Evolutionary conservation across 306 rosid genomes (phyloP), one percentile per base, ranked within the genome.

Genomic region (Leucaena leucocephala): DNA sequence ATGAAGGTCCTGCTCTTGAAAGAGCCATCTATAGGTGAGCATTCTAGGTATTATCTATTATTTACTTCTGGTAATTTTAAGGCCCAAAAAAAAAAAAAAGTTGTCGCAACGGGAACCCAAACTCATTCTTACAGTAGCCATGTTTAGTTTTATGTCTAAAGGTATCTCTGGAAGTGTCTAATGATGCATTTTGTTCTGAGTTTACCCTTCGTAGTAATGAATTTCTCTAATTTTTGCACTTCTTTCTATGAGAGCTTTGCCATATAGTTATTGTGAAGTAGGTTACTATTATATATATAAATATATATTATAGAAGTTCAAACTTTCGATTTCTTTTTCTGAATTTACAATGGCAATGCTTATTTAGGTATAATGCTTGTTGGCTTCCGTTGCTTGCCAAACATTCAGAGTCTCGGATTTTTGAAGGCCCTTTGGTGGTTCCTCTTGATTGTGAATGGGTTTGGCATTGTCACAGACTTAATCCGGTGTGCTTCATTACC

Each of bases 401-500:
- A 59, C 91, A 93, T 80, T 85, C 90, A 0, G 86, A 86, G 65
- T 87, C 83, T 72, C 87, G 43, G 46, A 62, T 84, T 75, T 78
- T 84, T 74, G 89, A 87, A 57, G 93, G 89, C 68, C 94, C 97
- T 77, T 83, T 95, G 90, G 94, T 90, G 76, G 94, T 84, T 72
- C 98, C 98, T 72, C 95, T 95, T 76, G 98, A 95, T 85, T 92
- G 98, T 87, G 98, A 95, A 93, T 95, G 98, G 98, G 82, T 95
- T 80, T 95, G 98, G 98, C 98, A 95, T 58, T 92, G 98, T 84
- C 98, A 95, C 91, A 90, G 98, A 82, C 97, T 95, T 71, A 91
- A 95, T 78, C 98, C 98, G 75, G 98, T 95, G 87, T 49, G 89
- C 78, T 80, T 87, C 79, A 55, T 40, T 64, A 44, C 19, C 44